Evolutionary conservation across 331 rosid species (phyloP).

Genomic region (Quercus lobata): DNA sequence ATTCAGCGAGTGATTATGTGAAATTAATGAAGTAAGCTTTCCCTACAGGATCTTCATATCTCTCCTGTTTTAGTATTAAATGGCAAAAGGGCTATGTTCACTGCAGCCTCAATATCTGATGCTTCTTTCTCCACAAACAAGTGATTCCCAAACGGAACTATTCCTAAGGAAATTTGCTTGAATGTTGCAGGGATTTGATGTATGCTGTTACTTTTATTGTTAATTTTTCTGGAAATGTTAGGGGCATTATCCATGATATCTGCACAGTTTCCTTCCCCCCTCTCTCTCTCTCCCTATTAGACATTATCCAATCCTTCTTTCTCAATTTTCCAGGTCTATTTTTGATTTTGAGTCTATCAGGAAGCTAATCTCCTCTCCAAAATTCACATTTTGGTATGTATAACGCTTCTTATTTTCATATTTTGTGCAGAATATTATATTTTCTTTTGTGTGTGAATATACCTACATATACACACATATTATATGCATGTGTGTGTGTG

Average conservation of each 20-base stretch:
- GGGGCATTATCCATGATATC: not conserved
- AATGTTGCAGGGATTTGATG: not conserved
- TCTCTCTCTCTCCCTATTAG: not conserved
- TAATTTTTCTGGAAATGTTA: not conserved
- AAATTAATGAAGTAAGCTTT: constrained; percentile 80
- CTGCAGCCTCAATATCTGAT: not conserved
- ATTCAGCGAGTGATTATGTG: constrained; percentile 85
- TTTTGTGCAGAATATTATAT: constrained; percentile 12
- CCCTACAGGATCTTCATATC: constrained; percentile 10
- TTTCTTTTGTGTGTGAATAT: not conserved
- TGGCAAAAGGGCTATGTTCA: not conserved
- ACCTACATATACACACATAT: not conserved
- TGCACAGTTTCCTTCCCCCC: not conserved
- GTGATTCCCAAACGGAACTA: not conserved
- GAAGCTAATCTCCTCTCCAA: constrained; percentile 75
- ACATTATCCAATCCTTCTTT: constrained; percentile 1
- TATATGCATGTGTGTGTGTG: not conserved
- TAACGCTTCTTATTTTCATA: constrained; percentile 11
- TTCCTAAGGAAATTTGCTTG: not conserved
- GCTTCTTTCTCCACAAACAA: constrained; percentile 19
- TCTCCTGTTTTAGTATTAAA: constrained; percentile 2
- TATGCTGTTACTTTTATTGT: not conserved
- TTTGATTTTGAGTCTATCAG: constrained; percentile 77
- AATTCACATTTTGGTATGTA: constrained; percentile 87
- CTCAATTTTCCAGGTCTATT: constrained; percentile 68